Conservation (phyloP, 176 grass and related monocot genomes). For the Alopecurus myosuroides region DNA sequence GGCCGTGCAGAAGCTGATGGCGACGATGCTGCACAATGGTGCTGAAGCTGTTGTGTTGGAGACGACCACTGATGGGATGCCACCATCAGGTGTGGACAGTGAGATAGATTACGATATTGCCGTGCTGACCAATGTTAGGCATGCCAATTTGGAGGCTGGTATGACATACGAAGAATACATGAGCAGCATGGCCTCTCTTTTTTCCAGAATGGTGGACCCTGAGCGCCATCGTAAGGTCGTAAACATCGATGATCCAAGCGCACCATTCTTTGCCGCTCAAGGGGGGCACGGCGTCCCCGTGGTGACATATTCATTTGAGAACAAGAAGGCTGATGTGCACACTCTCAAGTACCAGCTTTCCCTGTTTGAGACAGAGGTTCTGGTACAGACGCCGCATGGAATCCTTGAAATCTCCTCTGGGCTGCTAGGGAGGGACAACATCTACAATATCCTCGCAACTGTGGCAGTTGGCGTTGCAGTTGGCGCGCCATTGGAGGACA, state of each 20-base stretch:
- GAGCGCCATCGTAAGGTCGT: conserved; percentile 84
- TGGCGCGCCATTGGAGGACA: conserved; percentile 75
- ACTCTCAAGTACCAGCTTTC: conserved; percentile 86
- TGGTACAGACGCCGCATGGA: conserved; percentile 88
- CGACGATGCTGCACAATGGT: conserved; percentile 87
- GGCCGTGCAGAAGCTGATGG: conserved; percentile 81
- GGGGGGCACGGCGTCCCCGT: conserved; percentile 74
- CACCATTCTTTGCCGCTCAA: conserved; percentile 64
- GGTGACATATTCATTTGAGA: conserved; percentile 89
- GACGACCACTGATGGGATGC: conserved; percentile 46
- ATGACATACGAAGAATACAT: conserved; percentile 74
- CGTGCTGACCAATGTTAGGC: conserved; percentile 74
- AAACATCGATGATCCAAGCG: conserved; percentile 86
- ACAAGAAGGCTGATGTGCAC: conserved; percentile 89
- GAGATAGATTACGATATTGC: conserved; percentile 89
- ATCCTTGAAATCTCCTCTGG: conserved; percentile 97
- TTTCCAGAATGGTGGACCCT: conserved; percentile 84
- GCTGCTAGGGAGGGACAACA: conserved; percentile 78
- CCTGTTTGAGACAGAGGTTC: conserved; percentile 88
- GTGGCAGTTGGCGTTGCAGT: conserved; percentile 93
- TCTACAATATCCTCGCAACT: conserved; percentile 93
- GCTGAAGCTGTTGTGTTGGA: conserved; percentile 83
- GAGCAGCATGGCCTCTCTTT: conserved; percentile 54
- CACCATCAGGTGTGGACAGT: conserved; percentile 31
- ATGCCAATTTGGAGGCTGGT: conserved; percentile 38